These are phyloP conservation scores for Trichoderma reesei DNA, from an alignment of 495 filamentous ascomycete species.

Conservation along the genomic window DNA sequence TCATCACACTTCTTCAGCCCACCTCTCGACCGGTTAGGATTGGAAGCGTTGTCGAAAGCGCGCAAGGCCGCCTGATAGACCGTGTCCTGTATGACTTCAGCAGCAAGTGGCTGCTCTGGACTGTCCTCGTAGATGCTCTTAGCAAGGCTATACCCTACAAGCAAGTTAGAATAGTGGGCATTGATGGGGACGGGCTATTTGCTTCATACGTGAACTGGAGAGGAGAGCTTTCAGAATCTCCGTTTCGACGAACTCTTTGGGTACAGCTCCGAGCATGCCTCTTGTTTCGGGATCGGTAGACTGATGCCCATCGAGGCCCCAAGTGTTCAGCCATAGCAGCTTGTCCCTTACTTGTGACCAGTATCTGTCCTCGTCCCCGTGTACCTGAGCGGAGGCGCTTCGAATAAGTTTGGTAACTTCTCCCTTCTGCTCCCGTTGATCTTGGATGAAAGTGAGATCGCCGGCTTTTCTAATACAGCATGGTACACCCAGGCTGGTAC, in stretches of 20 bases:
- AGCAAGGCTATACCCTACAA: conserved; percentile 55
- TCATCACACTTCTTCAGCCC: conserved; percentile 77
- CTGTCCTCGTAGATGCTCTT: conserved; percentile 58
- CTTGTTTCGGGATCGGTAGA: conserved; percentile 24
- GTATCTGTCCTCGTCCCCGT: conserved; percentile 51
- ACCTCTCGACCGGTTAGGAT: conserved; percentile 74
- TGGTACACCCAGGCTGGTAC: conserved; percentile 49
- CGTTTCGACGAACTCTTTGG: conserved; percentile 52
- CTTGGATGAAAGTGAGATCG: conserved; percentile 47
- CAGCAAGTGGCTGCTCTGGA: conserved; percentile 39
- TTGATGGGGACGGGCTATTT: neutral
- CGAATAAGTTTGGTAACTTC: conserved; percentile 56
- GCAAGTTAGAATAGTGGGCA: conserved; percentile 15
- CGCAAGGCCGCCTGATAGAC: conserved; percentile 59
- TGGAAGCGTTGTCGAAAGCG: conserved; percentile 82
- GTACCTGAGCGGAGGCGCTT: conserved; percentile 36
- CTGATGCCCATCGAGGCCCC: conserved; percentile 43
- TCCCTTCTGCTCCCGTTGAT: conserved; percentile 54
- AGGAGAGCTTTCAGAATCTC: conserved; percentile 69
- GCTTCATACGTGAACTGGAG: conserved; percentile 51
- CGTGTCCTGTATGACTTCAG: conserved; percentile 49
- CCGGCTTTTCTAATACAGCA: conserved; percentile 51
- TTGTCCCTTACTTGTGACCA: conserved; percentile 59
- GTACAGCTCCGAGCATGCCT: conserved; percentile 65
- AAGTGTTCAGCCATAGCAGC: conserved; percentile 73